Evolutionary conservation across 2,329 filamentous ascomycete species (phyloP), one percentile per base, ranked within the genome.

Genomic region (Trichothecium roseum): DNA sequence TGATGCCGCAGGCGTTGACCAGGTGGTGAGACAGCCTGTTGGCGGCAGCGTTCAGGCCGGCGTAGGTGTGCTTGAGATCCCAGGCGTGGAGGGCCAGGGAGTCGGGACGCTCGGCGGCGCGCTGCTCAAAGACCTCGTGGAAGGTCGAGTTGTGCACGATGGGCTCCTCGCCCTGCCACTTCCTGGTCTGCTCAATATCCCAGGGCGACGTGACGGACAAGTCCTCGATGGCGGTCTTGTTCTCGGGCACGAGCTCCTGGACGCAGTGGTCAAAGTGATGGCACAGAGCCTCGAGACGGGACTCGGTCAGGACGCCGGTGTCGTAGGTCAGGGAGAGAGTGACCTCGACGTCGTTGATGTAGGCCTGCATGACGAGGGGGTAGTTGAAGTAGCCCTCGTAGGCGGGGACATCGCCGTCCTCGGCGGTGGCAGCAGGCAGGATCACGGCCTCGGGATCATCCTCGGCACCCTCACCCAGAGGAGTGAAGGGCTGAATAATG

Each of bases 1-100:
- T 28, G 13, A 56, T 38, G 18, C 46, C 33, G 9, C 39, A 12
- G 8, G 29, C 30, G 8, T 18, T 14, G 14, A 51, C 18, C 6
- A 29, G 28, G 13, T 29, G 28, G 13, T 29, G 28, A n/a, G 28
- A n/a, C 13, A 29, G 28, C 28, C 28, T n/a, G 13, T 29, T 29
- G 7, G 28, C 28, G 7, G 28, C 28, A n/a, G 13, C 28, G 13
- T 29, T 16, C 6, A 29, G 28, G 13, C 15, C 13, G 13, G 28
- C 28, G 40, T 5, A 49, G 14, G 13, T 33, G 12, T 18, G 16
- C n/a, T 14, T 18, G 16, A 33, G 2, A 2, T 33, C 31, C 15
- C 15, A 33, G 18, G 31, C 16, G 12, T 18, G n/a, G 5, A 33
- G 31, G 2, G 31, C 31, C 4, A 22, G 10, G 18, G 15, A 14